Conservation (phyloP, 179 eudicot genomes). For the Silene vulgaris region DNA sequence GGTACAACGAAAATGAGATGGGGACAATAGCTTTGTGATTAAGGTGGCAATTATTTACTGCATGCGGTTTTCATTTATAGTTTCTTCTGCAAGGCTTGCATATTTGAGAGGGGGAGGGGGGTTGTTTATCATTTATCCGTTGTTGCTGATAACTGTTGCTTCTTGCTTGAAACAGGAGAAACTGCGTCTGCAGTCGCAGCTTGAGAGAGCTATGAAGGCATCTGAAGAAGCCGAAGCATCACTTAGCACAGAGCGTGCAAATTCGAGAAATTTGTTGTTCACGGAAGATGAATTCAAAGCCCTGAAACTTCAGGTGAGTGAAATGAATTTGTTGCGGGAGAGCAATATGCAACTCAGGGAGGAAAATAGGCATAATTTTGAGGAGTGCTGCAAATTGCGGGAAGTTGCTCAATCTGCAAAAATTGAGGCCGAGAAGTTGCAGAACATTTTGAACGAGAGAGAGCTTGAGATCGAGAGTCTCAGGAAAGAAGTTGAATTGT, state of each 20-base stretch:
- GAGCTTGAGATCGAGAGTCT: conserved; percentile 50
- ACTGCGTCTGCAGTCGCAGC: conserved; percentile 79
- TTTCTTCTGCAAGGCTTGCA: background rate
- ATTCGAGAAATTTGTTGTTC: conserved; percentile 56
- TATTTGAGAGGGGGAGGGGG: background rate
- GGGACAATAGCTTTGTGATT: background rate
- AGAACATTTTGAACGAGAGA: conserved; percentile 44
- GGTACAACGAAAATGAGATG: too few species aligned
- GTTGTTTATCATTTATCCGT: background rate
- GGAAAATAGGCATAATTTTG: conserved; percentile 81
- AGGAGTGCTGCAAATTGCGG: conserved; percentile 86
- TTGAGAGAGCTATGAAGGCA: conserved; percentile 73
- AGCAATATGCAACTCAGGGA: conserved; percentile 91
- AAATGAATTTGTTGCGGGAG: conserved; percentile 87
- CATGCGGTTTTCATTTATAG: background rate
- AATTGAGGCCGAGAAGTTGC: conserved; percentile 52
- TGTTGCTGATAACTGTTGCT: conserved; percentile 17
- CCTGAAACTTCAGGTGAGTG: conserved; percentile 78
- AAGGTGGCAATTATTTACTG: background rate
- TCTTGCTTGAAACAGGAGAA: conserved; percentile 58
- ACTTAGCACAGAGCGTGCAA: conserved; percentile 59
- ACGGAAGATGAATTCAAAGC: conserved; percentile 86
- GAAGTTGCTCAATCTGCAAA: conserved; percentile 49
- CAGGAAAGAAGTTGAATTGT: conserved; percentile 48
- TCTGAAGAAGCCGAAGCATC: conserved; percentile 72